phyloP scores from a whole-genome alignment of 768 basidiomycete species.

The Boletellus ananiceps region DNA sequence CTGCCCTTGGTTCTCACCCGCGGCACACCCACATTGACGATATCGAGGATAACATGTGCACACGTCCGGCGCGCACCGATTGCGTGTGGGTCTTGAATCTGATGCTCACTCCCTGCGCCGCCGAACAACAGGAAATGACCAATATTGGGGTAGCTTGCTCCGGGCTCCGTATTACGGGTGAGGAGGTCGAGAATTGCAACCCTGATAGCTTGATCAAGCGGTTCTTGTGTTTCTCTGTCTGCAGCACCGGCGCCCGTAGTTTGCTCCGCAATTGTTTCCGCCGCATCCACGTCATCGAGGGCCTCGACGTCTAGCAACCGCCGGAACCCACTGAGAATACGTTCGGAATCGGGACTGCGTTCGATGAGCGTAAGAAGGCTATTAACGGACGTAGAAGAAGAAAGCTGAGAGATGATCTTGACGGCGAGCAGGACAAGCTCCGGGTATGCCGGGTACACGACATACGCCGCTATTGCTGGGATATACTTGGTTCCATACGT shows the following conservation, averaged over 20 bases:
- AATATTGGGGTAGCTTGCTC: constrained; percentile 69
- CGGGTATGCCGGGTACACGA: constrained; percentile 60
- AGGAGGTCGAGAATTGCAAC: constrained; percentile 78
- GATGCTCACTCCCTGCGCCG: constrained; percentile 49
- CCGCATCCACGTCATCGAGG: constrained; percentile 52
- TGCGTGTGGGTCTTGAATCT: constrained; percentile 76
- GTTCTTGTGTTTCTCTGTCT: constrained; percentile 41
- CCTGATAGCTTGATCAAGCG: constrained; percentile 64
- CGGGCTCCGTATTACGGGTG: constrained; percentile 65
- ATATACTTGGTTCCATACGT: constrained; percentile 67
- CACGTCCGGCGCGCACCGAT: constrained; percentile 65
- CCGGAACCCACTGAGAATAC: constrained; percentile 78
- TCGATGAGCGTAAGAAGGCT: constrained; percentile 77
- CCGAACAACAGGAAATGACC: constrained; percentile 88
- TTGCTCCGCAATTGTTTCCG: constrained; percentile 58
- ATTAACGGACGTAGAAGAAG: constrained; percentile 61
- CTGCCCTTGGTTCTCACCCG: constrained; percentile 44
- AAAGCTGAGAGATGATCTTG: constrained; percentile 67
- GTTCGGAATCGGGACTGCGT: constrained; percentile 76
- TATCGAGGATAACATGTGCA: constrained; percentile 75
- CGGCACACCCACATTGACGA: constrained; percentile 71
- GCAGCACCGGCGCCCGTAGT: constrained; percentile 72
- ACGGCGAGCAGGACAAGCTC: constrained; percentile 75
- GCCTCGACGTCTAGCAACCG: constrained; percentile 60
- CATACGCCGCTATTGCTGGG: constrained; percentile 79